phyloP scores from a whole-genome alignment of 805 yeast genomes.

The Candida coquimbonensis region DNA sequence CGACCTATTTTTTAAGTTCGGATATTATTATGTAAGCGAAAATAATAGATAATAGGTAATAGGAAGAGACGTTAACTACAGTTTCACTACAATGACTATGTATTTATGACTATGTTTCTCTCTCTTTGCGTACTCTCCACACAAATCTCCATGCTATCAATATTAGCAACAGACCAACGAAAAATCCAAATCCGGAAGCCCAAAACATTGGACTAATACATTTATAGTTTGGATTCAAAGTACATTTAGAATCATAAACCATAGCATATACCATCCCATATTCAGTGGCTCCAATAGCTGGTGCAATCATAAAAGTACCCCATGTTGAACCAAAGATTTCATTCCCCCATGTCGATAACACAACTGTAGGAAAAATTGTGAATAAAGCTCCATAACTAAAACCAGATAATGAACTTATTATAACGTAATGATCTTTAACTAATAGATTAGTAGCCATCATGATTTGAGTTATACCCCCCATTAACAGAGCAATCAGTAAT shows the following conservation, averaged over 20 bases:
- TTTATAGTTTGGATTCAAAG: neutral
- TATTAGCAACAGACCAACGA: conserved; percentile 6
- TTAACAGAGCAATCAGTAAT: conserved; percentile 25
- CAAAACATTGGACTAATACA: conserved; percentile 18
- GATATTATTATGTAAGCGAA: neutral
- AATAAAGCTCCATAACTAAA: conserved; percentile 74
- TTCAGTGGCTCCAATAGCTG: conserved; percentile 71
- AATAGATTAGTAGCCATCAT: conserved; percentile 18
- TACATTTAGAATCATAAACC: conserved; percentile 41
- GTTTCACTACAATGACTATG: too few species aligned
- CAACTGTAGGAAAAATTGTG: conserved; percentile 79
- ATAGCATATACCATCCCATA: conserved; percentile 68
- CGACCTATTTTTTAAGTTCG: conserved; percentile 5
- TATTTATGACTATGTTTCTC: neutral
- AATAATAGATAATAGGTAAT: too few species aligned
- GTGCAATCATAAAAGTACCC: conserved; percentile 85
- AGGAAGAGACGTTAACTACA: too few species aligned
- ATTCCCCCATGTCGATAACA: conserved; percentile 81
- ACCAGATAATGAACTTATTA: conserved; percentile 52
- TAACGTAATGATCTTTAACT: conserved; percentile 16
- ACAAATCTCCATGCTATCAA: conserved; percentile 18
- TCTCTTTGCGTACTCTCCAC: conserved; percentile 8
- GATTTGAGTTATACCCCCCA: conserved; percentile 32
- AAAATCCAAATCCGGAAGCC: conserved; percentile 11
- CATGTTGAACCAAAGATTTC: conserved; percentile 87